Conservation (phyloP, 2,329 filamentous ascomycete genomes). For the Chaetomiaceae sp. region DNA sequence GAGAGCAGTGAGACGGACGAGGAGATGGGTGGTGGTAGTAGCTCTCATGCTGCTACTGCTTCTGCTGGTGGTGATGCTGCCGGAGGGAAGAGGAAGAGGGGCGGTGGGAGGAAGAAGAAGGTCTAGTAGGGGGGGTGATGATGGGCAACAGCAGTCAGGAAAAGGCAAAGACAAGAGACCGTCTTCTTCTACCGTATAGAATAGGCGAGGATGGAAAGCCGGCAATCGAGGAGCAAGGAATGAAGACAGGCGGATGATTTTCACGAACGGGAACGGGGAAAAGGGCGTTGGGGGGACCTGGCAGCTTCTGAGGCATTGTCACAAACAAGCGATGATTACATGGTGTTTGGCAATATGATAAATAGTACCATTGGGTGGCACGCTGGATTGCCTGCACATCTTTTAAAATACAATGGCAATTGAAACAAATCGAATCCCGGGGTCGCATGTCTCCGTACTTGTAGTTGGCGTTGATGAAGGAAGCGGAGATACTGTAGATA, state of each 20-base stretch:
- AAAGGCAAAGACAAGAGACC: too few relatives aligned
- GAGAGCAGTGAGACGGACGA: conserved; percentile 49
- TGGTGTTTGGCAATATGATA: not conserved
- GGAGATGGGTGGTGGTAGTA: conserved; percentile 29
- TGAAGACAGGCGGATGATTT: conserved; percentile 5
- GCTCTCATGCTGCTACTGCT: not conserved
- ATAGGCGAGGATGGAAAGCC: too few relatives aligned
- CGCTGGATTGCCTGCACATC: not conserved
- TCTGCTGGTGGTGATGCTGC: conserved; percentile 37
- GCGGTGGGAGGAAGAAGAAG: conserved; percentile 29
- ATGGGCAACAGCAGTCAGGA: too few relatives aligned
- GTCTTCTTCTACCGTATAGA: too few relatives aligned
- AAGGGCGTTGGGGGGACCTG: conserved; percentile 6
- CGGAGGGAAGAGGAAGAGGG: conserved; percentile 36
- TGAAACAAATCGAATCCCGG: not conserved
- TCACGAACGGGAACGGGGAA: conserved; percentile 10
- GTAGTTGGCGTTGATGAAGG: too few relatives aligned
- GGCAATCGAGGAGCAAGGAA: not conserved
- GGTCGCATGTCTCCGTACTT: too few relatives aligned
- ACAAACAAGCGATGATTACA: conserved; percentile 3
- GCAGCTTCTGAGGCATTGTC: conserved; percentile 9
- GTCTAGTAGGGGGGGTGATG: conserved; percentile 8
- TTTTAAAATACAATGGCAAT: not conserved
- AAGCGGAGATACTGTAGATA: too few relatives aligned
- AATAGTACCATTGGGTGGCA: not conserved